Evolutionary conservation across 768 basidiomycete genomes (phyloP), one percentile per base, ranked within the genome.

Genomic region (Boletus bicolor): DNA sequence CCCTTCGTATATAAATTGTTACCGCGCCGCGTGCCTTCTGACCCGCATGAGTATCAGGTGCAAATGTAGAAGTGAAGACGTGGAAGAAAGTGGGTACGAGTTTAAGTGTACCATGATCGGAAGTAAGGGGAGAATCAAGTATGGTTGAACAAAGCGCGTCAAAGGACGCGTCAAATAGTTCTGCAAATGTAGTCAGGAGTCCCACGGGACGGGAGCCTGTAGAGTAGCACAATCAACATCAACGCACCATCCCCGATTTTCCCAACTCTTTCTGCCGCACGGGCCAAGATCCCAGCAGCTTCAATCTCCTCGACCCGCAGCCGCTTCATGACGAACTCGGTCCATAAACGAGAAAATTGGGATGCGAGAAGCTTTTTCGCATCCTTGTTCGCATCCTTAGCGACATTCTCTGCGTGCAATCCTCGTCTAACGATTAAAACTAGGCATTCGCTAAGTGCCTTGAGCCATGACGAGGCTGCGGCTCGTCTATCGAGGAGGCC

Each of bases 371-470:
- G 62, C 24, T 14, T 36, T 37, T 49, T 60, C 5, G 50, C 54
- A 17, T 56, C 55, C 24, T 48, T 51, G 0, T 35, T 44, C 28
- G 52, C 60, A 4, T 50, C 36, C 17, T 49, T 34, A 7, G 28
- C 19, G 53, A 56, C 44, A 52, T 14, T 52, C 28, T 57, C 58
- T 10, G 52, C 8, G 0, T 52, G 48, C 11, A 53, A 2, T 44
- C 19, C 59, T 53, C 60, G 61, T 53, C 75, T 77, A 41, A 81
- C 60, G 21, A 90, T 71, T 63, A 87, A 87, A 1, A 82, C 71
- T 12, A 82, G 65, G 61, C 84, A 90, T 69, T 97, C 94, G 8
- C 90, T 69, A 4, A 91, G 79, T 0, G 81, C 77, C 17, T 88
- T 72, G 71, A 93, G 89, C 10, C 90, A 85, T 0, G 84, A 79